Percentiles rank a stretch among this genome's conserved stretches.
Conservation (phyloP, 1,284 basidiomycete genomes). For the Irpex sp. region DNA sequence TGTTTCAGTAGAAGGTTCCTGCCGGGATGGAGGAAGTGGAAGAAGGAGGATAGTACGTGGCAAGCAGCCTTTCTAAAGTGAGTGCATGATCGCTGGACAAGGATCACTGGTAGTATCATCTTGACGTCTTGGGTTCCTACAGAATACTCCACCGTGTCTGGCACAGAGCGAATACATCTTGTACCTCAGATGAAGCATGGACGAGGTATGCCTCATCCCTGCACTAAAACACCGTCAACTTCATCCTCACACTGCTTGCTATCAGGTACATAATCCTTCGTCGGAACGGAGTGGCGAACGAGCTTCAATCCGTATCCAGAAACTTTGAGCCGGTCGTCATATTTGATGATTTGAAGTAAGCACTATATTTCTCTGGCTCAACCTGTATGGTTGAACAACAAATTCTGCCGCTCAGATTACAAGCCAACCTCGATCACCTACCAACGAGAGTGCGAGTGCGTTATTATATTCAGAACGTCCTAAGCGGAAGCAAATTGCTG, state of each 20-base stretch:
- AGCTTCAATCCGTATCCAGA: slow-evolving; percentile 62
- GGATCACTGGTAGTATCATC: neutral
- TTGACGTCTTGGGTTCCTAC: neutral
- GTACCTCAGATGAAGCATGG: slow-evolving; percentile 79
- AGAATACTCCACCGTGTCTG: slow-evolving; percentile 60
- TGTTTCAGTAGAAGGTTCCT: slow-evolving; percentile 66
- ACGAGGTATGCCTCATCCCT: slow-evolving; percentile 51
- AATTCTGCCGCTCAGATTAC: slow-evolving; percentile 27
- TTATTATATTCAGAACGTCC: slow-evolving; percentile 11
- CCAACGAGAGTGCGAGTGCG: slow-evolving; percentile 58
- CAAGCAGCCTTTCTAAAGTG: slow-evolving; percentile 61
- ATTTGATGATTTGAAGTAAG: slow-evolving; percentile 74
- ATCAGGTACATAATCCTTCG: slow-evolving; percentile 69
- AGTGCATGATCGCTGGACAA: slow-evolving; percentile 14
- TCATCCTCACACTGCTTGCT: neutral
- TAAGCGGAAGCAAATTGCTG: slow-evolving; percentile 12
- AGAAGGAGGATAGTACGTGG: slow-evolving; percentile 53
- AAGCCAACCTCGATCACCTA: slow-evolving; percentile 60
- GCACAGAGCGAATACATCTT: slow-evolving; percentile 62
- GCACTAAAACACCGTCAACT: slow-evolving; percentile 13
- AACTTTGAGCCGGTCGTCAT: slow-evolving; percentile 61
- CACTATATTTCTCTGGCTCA: neutral
- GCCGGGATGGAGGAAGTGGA: slow-evolving; percentile 70
- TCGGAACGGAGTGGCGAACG: slow-evolving; percentile 69
- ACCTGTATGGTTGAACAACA: neutral